These are phyloP conservation scores for Phaeosphaeriaceae sp. DNA, from an alignment of 2,329 filamentous ascomycete species.

Conservation along the genomic window DNA sequence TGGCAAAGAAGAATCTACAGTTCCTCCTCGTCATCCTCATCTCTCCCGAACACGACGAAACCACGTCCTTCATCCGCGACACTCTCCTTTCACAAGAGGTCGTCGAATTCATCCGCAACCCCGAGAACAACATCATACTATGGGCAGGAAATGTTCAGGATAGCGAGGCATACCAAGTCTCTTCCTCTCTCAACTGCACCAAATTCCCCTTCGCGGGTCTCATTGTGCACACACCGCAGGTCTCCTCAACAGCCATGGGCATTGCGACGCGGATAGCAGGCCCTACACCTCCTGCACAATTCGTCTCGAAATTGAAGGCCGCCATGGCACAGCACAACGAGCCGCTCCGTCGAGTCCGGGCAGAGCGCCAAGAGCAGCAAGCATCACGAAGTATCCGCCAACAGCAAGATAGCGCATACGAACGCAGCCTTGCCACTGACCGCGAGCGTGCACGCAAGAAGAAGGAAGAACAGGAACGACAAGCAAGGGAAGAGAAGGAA, in stretches of 20 bases:
- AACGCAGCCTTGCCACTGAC: slow-evolving; percentile 87
- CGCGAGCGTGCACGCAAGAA: slow-evolving; percentile 80
- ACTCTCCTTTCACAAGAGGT: slow-evolving; percentile 82
- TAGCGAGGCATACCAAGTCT: slow-evolving; percentile 91
- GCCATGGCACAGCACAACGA: slow-evolving; percentile 79
- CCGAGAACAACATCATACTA: slow-evolving; percentile 79
- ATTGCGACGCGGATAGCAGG: slow-evolving; percentile 82
- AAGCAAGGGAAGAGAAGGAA: slow-evolving; percentile 69
- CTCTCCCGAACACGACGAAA: slow-evolving; percentile 95
- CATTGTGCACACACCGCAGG: slow-evolving; percentile 85
- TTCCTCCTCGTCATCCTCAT: slow-evolving; percentile 88
- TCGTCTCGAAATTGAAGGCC: slow-evolving; percentile 76
- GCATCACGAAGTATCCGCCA: slow-evolving; percentile 81
- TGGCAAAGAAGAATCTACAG: slow-evolving; percentile 88
- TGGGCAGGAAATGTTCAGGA: slow-evolving; percentile 96
- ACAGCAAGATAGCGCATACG: slow-evolving; percentile 92
- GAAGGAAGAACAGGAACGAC: slow-evolving; percentile 75
- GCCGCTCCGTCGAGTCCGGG: slow-evolving; percentile 76
- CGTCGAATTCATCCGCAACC: slow-evolving; percentile 75
- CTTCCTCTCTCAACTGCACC: slow-evolving; percentile 84
- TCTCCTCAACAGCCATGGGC: slow-evolving; percentile 88
- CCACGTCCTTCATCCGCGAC: slow-evolving; percentile 78
- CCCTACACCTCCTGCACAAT: slow-evolving; percentile 72
- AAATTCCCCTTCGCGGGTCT: slow-evolving; percentile 91
- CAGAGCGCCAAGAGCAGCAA: slow-evolving; percentile 80